Base-by-base conservation (phyloP, 2,329 filamentous ascomycete species). In the Sordariomycetes sp. region DNA sequence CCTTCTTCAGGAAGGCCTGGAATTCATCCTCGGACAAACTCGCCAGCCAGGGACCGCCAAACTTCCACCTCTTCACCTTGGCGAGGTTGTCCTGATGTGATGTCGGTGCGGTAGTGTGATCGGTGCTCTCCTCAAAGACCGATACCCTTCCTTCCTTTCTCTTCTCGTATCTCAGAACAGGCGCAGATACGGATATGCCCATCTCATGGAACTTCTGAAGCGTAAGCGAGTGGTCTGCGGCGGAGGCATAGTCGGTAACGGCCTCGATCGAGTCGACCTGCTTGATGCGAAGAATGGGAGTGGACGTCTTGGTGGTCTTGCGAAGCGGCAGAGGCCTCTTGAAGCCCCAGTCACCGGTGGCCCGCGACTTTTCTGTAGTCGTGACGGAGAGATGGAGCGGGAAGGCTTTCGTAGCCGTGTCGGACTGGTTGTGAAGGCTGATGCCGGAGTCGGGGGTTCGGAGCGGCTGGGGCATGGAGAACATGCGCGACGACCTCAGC, bases 261-360 rank as follows among this genome's bases (percentile, higher is more conserved):
- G 91, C 88, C 72, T 97, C 91, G 64, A 85, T 81, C 2, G 90
- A 89, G 75, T 97, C 93, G 62, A 96, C 80, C 60, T 87, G 81
- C 65, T 84, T 85, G 64, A 97, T 74, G 62, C 89, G 83, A 58
- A 96, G 81, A 55, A 89, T 77, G 11, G 91, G 89, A n/a, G 85
- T 86, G 7, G 86, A 83, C 7, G 84, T 85, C 58, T 83, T 82
- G 22, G 84, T 82, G 5, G 90, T 92, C 3, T 87, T 85, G 69
- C 87, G 87, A 10, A 87, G 74, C 1, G 93, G 93, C 6, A 97
- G 77, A 1, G 90, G 79, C 58, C 93, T 80, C 75, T 97, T 97
- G 65, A 97, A 76, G 16, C 93, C 93, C 92, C 93, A 97, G 68
- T 97, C 93, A 40, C 93, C 93, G 67, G 83, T 83, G 48, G 79